Evolutionary conservation across 192 early-diverging fungal genomes (phyloP).

Genomic region (Cetraspora pellucida): DNA sequence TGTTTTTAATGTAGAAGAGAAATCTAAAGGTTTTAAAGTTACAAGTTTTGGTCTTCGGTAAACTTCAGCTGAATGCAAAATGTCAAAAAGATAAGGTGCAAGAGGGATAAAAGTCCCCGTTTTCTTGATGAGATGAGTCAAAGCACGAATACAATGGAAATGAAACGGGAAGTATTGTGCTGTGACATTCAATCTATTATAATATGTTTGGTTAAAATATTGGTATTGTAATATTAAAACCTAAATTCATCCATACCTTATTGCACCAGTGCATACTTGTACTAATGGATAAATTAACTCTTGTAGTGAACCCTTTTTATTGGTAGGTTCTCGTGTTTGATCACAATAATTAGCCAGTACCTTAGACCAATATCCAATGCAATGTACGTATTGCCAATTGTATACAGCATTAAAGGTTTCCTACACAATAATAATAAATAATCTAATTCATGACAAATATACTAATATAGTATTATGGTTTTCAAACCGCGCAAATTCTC

Average conservation of each 20-base stretch:
- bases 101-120: constrained; percentile 85
- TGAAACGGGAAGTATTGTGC: constrained; percentile 91
- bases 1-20: constrained; percentile 74
- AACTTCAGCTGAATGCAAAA: constrained; percentile 76
- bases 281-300: constrained; percentile 88
- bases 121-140: constrained; percentile 70
- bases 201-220: constrained; percentile 20
- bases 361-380: constrained; percentile 87
- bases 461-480: too few relatives aligned
- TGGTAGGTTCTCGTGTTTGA: constrained; percentile 46
- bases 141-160: constrained; percentile 76
- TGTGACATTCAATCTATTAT: constrained; percentile 77
- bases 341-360: constrained; percentile 77
- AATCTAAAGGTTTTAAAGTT: constrained; percentile 85
- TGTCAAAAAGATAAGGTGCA: constrained; percentile 82
- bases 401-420: constrained; percentile 89
- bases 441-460: too few relatives aligned
- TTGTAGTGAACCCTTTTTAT: constrained; percentile 59
- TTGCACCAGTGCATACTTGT: constrained; percentile 73
- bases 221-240: not conserved
- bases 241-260: constrained; percentile 40
- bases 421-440: constrained; percentile 33
- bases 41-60: constrained; percentile 70
- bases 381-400: constrained; percentile 98
- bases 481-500: not conserved